Conservation (phyloP, 441 rosid species). For the Erodium chrysanthum region DNA sequence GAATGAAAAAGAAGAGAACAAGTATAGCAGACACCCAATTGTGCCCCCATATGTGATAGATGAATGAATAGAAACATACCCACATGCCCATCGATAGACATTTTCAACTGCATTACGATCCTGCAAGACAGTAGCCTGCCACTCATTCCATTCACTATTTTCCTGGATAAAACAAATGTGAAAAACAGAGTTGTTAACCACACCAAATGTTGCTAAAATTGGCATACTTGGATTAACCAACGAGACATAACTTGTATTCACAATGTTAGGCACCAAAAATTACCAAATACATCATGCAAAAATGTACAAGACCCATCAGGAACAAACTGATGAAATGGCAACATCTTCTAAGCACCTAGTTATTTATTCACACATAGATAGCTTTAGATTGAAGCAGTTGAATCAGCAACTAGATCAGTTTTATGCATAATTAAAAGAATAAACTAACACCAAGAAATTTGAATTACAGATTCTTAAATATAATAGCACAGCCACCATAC, state of each 20-base stretch:
- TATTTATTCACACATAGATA: neutral
- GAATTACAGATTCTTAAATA: neutral
- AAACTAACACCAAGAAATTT: neutral
- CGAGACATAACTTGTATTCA: neutral
- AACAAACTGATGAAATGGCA: neutral
- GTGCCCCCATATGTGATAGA: neutral
- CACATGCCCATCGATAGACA: conserved; percentile 91
- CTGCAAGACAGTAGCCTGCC: conserved; percentile 65
- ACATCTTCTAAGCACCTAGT: neutral
- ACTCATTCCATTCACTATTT: conserved; percentile 71
- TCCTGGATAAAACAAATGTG: conserved; percentile 35
- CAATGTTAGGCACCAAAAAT: neutral
- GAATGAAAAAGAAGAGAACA: neutral
- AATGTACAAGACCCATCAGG: neutral
- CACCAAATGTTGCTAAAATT: neutral
- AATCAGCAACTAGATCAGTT: no score
- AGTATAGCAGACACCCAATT: neutral
- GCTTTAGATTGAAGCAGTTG: neutral
- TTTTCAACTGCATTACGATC: conserved; percentile 83
- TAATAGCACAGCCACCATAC: neutral
- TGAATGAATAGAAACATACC: conserved; percentile 33
- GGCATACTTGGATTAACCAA: neutral
- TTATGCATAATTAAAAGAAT: neutral
- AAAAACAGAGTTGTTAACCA: neutral
- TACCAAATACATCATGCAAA: neutral